Conservation (phyloP, 345 rosid genomes). For the Linum tenue region DNA sequence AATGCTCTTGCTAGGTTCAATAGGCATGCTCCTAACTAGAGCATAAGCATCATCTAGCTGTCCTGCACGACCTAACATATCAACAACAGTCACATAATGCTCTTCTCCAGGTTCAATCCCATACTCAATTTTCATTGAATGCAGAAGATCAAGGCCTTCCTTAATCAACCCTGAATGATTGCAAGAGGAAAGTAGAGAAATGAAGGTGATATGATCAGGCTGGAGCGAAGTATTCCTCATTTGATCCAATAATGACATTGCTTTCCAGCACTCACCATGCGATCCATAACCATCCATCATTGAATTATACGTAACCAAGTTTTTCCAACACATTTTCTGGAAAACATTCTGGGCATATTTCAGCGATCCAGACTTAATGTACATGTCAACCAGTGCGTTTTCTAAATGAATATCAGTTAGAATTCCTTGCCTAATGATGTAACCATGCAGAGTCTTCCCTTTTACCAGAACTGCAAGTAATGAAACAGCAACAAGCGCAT, state of each 20-base stretch:
- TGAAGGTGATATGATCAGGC: slow-evolving; percentile 64
- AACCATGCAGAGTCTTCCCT: slow-evolving; percentile 61
- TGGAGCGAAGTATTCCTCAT: slow-evolving; percentile 43
- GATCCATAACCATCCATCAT: slow-evolving; percentile 77
- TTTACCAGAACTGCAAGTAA: slow-evolving; percentile 46
- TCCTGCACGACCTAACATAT: slow-evolving; percentile 74
- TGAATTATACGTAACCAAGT: slow-evolving; percentile 60
- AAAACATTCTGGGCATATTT: slow-evolving; percentile 49
- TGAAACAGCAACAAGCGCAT: slow-evolving; percentile 60
- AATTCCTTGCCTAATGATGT: slow-evolving; percentile 40
- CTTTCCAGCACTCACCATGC: slow-evolving; percentile 48
- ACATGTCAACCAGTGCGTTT: slow-evolving; percentile 76
- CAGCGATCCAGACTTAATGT: slow-evolving; percentile 56
- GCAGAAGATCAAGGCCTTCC: slow-evolving; percentile 47
- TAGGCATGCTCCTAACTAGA: slow-evolving; percentile 45
- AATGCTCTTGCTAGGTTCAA: slow-evolving; percentile 45
- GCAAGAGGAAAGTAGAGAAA: slow-evolving; percentile 64
- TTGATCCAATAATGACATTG: slow-evolving; percentile 42
- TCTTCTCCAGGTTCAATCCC: slow-evolving; percentile 47
- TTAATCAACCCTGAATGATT: slow-evolving; percentile 65
- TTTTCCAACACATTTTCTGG: slow-evolving; percentile 35
- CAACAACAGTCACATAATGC: slow-evolving; percentile 62
- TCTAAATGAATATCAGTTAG: slow-evolving; percentile 43
- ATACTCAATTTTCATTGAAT: slow-evolving; percentile 41
- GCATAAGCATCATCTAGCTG: slow-evolving; percentile 47